Conservation (phyloP, 202 grass and related monocot species). For the Schoenoplectus triqueter region DNA sequence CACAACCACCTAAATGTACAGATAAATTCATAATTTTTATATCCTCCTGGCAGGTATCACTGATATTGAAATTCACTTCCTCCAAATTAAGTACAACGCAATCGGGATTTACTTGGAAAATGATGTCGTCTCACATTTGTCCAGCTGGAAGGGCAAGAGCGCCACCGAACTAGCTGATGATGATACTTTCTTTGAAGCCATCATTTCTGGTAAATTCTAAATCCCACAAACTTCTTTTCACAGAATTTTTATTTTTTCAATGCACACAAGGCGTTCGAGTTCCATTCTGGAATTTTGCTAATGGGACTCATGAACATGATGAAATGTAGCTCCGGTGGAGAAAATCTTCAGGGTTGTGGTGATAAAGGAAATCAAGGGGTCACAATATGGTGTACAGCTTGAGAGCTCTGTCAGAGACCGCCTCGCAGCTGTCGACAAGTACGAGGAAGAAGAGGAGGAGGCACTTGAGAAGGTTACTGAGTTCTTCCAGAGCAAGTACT, state of each 20-base stretch:
- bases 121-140: conserved; percentile 39
- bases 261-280: not conserved
- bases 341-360: conserved; percentile 71
- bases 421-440: conserved; percentile 58
- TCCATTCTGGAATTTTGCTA: conserved; percentile 2
- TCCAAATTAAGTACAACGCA: conserved; percentile 91
- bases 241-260: not conserved
- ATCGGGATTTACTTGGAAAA: conserved; percentile 75
- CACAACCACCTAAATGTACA: not conserved
- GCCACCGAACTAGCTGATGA: conserved; percentile 46
- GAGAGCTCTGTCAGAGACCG: conserved; percentile 82
- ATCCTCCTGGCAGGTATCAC: conserved; percentile 58
- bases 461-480: conserved; percentile 62
- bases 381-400: conserved; percentile 88
- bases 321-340: conserved; percentile 53
- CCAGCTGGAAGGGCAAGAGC: conserved; percentile 57
- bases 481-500: conserved; percentile 84
- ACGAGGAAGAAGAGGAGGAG: conserved; percentile 80
- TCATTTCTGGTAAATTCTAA: conserved; percentile 52
- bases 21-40: not conserved
- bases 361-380: conserved; percentile 94
- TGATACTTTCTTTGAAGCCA: conserved; percentile 62
- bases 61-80: conserved; percentile 92
- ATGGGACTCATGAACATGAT: not conserved
- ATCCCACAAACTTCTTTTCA: conserved; percentile 4